These are phyloP conservation scores for Ganoderma multipileum DNA, from an alignment of 1,284 basidiomycete genomes.

Conservation along the genomic window DNA sequence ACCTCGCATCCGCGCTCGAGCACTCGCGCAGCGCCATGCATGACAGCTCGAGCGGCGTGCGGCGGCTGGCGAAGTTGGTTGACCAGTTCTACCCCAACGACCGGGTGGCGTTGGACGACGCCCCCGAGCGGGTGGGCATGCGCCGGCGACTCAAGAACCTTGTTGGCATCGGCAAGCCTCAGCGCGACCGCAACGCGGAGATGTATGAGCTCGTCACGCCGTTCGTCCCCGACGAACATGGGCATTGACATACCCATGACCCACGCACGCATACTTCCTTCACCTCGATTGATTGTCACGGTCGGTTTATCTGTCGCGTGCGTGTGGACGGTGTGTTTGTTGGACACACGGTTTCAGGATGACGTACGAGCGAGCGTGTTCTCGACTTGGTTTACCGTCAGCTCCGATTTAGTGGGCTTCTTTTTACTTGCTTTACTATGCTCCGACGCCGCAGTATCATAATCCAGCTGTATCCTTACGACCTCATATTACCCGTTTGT, in stretches of 20 bases:
- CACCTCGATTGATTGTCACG: neutral
- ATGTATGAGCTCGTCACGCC: constrained; percentile 82
- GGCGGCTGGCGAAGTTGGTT: constrained; percentile 72
- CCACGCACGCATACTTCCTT: neutral
- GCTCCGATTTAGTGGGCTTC: neutral
- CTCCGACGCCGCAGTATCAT: neutral
- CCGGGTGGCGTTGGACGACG: constrained; percentile 41
- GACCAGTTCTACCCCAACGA: constrained; percentile 65
- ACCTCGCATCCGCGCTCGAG: constrained; percentile 72
- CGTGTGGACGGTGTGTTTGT: neutral
- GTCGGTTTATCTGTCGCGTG: neutral
- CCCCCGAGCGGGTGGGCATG: constrained; percentile 46
- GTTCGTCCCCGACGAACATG: constrained; percentile 52
- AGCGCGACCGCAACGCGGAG: constrained; percentile 68
- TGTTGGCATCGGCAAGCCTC: constrained; percentile 58
- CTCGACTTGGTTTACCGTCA: neutral
- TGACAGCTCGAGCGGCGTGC: constrained; percentile 63
- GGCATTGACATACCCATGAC: constrained; percentile 17
- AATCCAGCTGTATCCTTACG: constrained; percentile 3
- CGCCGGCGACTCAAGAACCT: constrained; percentile 62
- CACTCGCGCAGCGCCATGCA: constrained; percentile 64
- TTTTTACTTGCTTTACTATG: neutral
- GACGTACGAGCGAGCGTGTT: neutral
- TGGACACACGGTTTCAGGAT: neutral
- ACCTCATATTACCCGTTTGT: neutral